phyloP scores from a whole-genome alignment of 176 grass and related monocot species.

The Bonia amplexicaulis region DNA sequence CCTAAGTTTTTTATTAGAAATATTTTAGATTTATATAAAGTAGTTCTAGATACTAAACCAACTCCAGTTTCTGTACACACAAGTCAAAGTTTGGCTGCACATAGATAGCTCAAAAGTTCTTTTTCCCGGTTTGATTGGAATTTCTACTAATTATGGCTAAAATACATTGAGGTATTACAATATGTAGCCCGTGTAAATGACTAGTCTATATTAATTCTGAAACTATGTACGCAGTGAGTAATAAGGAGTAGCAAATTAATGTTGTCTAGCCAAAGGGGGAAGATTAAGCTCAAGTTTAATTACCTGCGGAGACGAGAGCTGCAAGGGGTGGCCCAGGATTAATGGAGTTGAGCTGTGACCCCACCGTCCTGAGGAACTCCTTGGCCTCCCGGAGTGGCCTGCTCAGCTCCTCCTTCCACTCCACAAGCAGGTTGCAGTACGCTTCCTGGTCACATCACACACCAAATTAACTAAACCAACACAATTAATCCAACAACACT shows the following conservation, averaged over 20 bases:
- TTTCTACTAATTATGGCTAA: no score
- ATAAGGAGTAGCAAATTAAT: not conserved
- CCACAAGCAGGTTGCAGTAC: slow-evolving; percentile 33
- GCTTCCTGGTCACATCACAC: slow-evolving; percentile 27
- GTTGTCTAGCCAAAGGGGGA: not conserved
- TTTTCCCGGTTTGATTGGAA: no score
- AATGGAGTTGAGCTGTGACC: slow-evolving; percentile 44
- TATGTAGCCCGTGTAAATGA: no score
- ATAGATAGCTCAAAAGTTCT: no score
- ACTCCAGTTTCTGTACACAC: no score
- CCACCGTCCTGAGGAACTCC: slow-evolving; percentile 31
- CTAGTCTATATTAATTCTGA: no score
- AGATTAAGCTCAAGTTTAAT: not conserved
- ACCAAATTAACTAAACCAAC: not conserved
- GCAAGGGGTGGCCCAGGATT: not conserved
- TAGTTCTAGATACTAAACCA: no score
- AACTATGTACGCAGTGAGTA: not conserved
- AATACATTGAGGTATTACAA: no score
- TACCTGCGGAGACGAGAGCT: slow-evolving; percentile 22
- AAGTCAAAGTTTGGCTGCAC: no score
- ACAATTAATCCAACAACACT: not conserved
- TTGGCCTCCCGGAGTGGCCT: slow-evolving; percentile 41
- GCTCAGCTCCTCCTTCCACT: slow-evolving; percentile 37
- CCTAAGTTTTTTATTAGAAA: no score
- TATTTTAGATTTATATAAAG: no score